Conservation (phyloP, 257 asterid species). For the Orobanche coerulescens region DNA sequence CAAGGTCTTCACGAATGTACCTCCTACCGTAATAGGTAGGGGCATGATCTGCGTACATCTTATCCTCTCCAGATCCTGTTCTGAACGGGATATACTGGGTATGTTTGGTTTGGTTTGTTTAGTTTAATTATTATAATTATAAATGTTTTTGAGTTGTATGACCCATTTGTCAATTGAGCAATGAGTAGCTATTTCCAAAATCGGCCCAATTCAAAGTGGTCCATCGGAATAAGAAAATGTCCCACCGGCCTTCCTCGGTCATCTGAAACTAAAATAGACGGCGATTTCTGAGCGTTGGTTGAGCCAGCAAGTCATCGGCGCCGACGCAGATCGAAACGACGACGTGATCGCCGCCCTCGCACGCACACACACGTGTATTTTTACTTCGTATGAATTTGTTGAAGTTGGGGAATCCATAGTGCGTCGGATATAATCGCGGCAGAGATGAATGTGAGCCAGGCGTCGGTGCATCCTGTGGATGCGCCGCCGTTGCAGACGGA, state of each 20-base stretch:
- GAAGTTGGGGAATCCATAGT: conserved; percentile 19
- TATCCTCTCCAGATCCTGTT: too few relatives aligned
- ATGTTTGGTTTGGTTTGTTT: too few relatives aligned
- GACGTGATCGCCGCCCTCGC: not conserved
- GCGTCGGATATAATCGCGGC: not conserved
- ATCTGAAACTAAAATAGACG: conserved; percentile 5
- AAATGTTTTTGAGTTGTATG: too few relatives aligned
- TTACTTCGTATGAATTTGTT: conserved; percentile 11
- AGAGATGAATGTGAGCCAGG: conserved; percentile 75
- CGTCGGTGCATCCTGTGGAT: conserved; percentile 90
- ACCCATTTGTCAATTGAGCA: too few relatives aligned
- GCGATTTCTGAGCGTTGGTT: conserved; percentile 3
- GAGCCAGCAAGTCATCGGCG: conserved; percentile 25
- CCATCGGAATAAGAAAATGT: conserved; percentile 16
- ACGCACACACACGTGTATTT: not conserved
- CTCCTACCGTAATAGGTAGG: too few relatives aligned
- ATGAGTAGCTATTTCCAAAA: conserved; percentile 15
- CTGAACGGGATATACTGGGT: too few relatives aligned
- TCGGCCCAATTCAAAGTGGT: conserved; percentile 21
- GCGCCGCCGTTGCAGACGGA: conserved; percentile 93
- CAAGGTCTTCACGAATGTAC: too few relatives aligned
- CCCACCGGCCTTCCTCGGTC: conserved; percentile 12
- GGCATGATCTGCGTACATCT: too few relatives aligned
- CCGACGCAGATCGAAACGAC: conserved; percentile 20
- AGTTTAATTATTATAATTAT: too few relatives aligned